phyloP scores from a whole-genome alignment of 2,329 filamentous ascomycete species.

The Cercospora janseana region DNA sequence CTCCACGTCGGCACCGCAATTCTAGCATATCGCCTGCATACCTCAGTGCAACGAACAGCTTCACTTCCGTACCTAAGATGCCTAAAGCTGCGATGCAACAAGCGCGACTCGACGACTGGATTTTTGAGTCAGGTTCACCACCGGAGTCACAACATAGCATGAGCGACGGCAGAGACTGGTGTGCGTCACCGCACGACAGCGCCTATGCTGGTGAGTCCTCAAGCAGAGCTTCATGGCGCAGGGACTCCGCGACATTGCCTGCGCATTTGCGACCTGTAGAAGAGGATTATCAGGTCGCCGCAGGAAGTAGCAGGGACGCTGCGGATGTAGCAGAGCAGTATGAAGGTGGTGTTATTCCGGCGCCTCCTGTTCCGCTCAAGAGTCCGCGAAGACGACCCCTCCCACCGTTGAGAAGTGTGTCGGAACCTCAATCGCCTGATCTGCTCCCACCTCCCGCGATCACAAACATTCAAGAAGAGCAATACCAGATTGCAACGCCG shows the following conservation, averaged over 20 bases:
- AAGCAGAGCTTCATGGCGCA: slow-evolving; percentile 16
- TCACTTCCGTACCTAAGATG: slow-evolving; percentile 19
- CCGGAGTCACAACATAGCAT: slow-evolving; percentile 19
- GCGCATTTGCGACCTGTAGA: slow-evolving; percentile 22
- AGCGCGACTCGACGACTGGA: slow-evolving; percentile 24
- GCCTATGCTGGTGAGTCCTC: slow-evolving; percentile 19
- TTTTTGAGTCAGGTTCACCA: slow-evolving; percentile 29
- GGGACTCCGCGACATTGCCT: slow-evolving; percentile 33
- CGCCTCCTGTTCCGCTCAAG: slow-evolving; percentile 6
- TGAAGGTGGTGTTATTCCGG: too few species aligned
- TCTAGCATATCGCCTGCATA: not conserved
- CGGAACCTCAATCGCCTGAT: not conserved
- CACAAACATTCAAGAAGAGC: slow-evolving; percentile 1
- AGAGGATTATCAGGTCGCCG: slow-evolving; percentile 20
- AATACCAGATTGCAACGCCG: slow-evolving; percentile 19
- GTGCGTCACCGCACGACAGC: slow-evolving; percentile 22
- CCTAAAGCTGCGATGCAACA: not conserved
- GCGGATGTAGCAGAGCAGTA: not conserved
- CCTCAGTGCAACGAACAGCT: not conserved
- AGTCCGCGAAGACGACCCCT: slow-evolving; percentile 4
- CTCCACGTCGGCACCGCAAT: not conserved
- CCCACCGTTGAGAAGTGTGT: slow-evolving; percentile 5
- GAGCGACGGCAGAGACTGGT: slow-evolving; percentile 15
- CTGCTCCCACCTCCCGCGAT: slow-evolving; percentile 27
- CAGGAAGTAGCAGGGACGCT: slow-evolving; percentile 14